A percentile compares a stretch with the other conserved stretches of the same genome.
These are phyloP conservation scores for Entophlyctis helioformis DNA, from an alignment of 192 early-diverging fungal species.

Conservation along the genomic window DNA sequence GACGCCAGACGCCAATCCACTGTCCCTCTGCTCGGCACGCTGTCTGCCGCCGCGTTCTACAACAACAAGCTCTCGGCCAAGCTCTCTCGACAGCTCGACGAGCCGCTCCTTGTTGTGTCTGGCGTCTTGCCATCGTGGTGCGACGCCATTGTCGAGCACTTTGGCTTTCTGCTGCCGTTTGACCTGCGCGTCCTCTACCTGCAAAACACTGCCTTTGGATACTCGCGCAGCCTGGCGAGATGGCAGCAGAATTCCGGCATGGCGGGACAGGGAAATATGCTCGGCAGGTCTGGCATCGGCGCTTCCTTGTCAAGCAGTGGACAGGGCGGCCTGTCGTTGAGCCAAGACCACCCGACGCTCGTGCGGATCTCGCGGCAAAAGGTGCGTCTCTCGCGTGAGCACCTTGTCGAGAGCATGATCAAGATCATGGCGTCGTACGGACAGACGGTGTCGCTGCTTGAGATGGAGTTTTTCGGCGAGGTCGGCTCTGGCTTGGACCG, in stretches of 20 bases:
- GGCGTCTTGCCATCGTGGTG: conserved; percentile 70
- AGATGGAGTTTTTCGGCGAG: conserved; percentile 91
- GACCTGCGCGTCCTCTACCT: conserved; percentile 66
- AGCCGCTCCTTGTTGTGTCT: conserved; percentile 80
- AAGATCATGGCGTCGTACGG: conserved; percentile 81
- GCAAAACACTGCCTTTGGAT: conserved; percentile 79
- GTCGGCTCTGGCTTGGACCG: conserved; percentile 86
- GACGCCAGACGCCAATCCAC: not conserved
- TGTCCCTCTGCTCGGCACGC: not conserved
- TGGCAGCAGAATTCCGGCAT: conserved; percentile 35
- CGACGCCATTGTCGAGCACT: conserved; percentile 40
- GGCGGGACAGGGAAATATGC: not conserved
- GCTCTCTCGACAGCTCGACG: conserved; percentile 72
- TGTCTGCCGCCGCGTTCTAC: conserved; percentile 41
- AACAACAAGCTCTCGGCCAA: conserved; percentile 79
- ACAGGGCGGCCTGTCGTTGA: not conserved
- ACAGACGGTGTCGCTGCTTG: conserved; percentile 53
- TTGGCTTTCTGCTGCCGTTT: conserved; percentile 75
- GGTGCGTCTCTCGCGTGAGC: conserved; percentile 65
- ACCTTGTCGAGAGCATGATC: conserved; percentile 71
- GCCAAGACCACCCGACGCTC: conserved; percentile 12
- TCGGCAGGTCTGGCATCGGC: not conserved
- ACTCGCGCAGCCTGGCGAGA: conserved; percentile 58
- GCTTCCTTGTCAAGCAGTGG: not conserved
- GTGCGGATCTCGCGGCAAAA: conserved; percentile 76